Percentiles rank a stretch among this genome's conserved stretches.
Conservation (phyloP, 352 stramenopile genomes). For the Globisporangium yorkense region DNA sequence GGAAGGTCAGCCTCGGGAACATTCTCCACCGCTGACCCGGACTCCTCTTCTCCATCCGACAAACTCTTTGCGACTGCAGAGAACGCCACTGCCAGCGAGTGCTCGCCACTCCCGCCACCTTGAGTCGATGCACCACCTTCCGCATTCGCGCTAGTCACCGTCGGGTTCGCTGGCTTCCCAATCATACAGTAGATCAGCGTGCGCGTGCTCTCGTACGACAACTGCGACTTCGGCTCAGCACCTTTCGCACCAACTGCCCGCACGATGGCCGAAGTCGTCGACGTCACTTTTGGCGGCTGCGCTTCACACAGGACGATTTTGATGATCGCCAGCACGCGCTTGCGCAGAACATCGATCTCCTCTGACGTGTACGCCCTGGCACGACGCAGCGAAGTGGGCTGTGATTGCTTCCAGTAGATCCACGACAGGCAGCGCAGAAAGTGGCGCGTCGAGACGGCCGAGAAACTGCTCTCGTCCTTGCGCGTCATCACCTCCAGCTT, state of each 20-base stretch:
- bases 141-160: slow-evolving; percentile 57
- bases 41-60: slow-evolving; percentile 61
- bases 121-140: slow-evolving; percentile 9
- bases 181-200: slow-evolving; percentile 87
- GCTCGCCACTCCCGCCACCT: slow-evolving; percentile 10
- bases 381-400: slow-evolving; percentile 42
- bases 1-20: slow-evolving; percentile 67
- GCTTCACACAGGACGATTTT: slow-evolving; percentile 77
- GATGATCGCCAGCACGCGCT: slow-evolving; percentile 69
- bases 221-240: slow-evolving; percentile 61
- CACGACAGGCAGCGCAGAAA: slow-evolving; percentile 79
- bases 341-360: slow-evolving; percentile 61
- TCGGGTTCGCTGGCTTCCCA: slow-evolving; percentile 70
- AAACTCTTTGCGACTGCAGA: slow-evolving; percentile 49
- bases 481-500: slow-evolving; percentile 76
- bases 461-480: slow-evolving; percentile 65
- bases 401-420: slow-evolving; percentile 66
- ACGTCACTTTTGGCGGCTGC: slow-evolving; percentile 29
- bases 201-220: slow-evolving; percentile 80
- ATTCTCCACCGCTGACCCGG: slow-evolving; percentile 64
- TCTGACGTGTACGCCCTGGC: slow-evolving; percentile 35
- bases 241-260: slow-evolving; percentile 33
- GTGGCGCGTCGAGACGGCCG: slow-evolving; percentile 67
- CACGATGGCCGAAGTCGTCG: slow-evolving; percentile 43
- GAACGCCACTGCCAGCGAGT: slow-evolving; percentile 23